A percentile compares a stretch with the other conserved stretches of the same genome.
Conservation (phyloP, 495 filamentous ascomycete genomes). For the Aspergillus homomorphus region DNA sequence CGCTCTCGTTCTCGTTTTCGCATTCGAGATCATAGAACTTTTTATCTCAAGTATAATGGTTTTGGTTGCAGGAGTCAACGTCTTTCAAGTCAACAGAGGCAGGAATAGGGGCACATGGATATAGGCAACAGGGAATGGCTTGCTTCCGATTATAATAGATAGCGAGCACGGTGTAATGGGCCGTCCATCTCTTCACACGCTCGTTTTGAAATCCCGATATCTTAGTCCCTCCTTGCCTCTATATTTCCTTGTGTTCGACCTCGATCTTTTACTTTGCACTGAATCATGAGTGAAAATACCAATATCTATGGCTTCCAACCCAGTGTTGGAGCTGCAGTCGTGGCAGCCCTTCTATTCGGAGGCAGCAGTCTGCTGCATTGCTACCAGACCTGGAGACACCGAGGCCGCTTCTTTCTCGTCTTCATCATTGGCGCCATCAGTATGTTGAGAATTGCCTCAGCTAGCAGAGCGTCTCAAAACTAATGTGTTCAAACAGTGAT, state of each 20-base stretch:
- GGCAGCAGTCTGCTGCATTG: conserved; percentile 13
- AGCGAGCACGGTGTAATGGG: no score
- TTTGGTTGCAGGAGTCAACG: not conserved
- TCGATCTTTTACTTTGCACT: no score
- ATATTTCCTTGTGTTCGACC: no score
- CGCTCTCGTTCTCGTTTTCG: not conserved
- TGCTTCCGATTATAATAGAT: no score
- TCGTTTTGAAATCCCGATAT: no score
- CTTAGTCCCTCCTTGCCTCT: no score
- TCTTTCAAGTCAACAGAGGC: no score
- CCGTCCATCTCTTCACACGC: no score
- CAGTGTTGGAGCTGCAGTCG: not conserved
- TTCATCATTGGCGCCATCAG: conserved; percentile 21
- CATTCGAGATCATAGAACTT: not conserved
- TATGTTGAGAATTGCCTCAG: conserved; percentile 1
- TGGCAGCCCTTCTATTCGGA: conserved; percentile 12
- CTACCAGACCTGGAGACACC: conserved; percentile 14
- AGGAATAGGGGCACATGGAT: no score
- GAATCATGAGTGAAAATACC: not conserved
- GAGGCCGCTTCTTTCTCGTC: conserved; percentile 16
- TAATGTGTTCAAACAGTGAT: conserved; percentile 12
- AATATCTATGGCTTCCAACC: conserved; percentile 6
- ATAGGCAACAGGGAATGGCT: no score
- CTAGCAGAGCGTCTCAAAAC: not conserved
- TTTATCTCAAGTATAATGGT: not conserved